phyloP scores from a whole-genome alignment of 495 filamentous ascomycete genomes.

The Penicillium ochrochloron region DNA sequence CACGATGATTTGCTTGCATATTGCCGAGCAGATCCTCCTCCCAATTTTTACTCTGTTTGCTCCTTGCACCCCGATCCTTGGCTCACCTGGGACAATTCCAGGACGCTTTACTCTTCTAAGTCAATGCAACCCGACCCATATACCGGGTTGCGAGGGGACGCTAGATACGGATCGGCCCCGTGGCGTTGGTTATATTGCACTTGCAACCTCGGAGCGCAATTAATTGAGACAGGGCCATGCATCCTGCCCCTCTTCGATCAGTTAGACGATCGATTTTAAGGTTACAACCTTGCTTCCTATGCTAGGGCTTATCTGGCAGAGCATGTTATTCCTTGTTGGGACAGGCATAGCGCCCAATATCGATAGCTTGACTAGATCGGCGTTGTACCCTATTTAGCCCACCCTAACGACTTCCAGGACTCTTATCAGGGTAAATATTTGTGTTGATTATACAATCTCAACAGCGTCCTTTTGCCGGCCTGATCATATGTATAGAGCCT shows the following conservation, averaged over 20 bases:
- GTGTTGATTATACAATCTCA: background rate
- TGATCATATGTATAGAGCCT: background rate
- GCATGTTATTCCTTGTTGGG: background rate
- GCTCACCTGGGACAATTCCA: background rate
- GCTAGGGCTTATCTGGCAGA: slow-evolving; percentile 3
- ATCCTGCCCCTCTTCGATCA: background rate
- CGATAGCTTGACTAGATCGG: background rate
- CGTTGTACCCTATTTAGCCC: background rate
- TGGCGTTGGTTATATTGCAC: background rate
- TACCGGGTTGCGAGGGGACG: slow-evolving; percentile 14
- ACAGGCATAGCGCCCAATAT: background rate
- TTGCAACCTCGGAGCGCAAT: slow-evolving; percentile 1
- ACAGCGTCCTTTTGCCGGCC: background rate
- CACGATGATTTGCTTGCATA: background rate
- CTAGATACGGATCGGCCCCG: slow-evolving; percentile 20
- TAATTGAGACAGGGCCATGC: background rate
- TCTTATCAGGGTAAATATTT: background rate
- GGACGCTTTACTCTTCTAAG: slow-evolving; percentile 15
- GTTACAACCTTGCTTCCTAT: background rate
- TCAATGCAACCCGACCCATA: slow-evolving; percentile 22
- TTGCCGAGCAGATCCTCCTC: slow-evolving; percentile 7
- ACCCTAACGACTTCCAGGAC: background rate
- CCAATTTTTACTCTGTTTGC: background rate
- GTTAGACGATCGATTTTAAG: background rate
- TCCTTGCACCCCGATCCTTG: background rate